Evolutionary conservation across 352 stramenopile genomes (phyloP).

Genomic region (Pythium dissotocum): DNA sequence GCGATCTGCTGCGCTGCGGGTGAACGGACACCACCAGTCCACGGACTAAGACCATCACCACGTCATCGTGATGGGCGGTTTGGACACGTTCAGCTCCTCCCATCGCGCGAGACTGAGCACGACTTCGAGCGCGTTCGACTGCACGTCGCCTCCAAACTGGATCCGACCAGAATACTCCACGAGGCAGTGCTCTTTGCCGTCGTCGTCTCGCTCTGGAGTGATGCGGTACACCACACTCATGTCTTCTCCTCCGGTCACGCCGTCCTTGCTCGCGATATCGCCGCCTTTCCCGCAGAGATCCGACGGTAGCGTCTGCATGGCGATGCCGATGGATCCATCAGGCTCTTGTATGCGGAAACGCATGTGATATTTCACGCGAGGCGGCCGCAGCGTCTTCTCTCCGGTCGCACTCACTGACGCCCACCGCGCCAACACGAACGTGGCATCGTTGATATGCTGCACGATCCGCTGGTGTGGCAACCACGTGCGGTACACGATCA

Average conservation of each 20-base stretch:
- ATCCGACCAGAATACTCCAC: conserved; percentile 42
- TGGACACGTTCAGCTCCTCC: conserved; percentile 49
- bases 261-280: too few relatives aligned
- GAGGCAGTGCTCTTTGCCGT: conserved; percentile 36
- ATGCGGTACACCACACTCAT: conserved; percentile 39
- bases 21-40: too few relatives aligned
- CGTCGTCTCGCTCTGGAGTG: conserved; percentile 23
- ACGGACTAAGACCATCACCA: neutral
- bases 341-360: conserved; percentile 47
- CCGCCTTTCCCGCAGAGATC: conserved; percentile 5
- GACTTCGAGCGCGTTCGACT: conserved; percentile 42
- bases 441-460: conserved; percentile 52
- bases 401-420: conserved; percentile 2
- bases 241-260: conserved; percentile 31
- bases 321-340: conserved; percentile 40
- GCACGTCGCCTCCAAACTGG: conserved; percentile 30
- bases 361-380: conserved; percentile 39
- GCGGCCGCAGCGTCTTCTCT: conserved; percentile 1
- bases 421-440: conserved; percentile 39
- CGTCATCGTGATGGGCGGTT: conserved; percentile 10
- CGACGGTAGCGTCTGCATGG: conserved; percentile 35
- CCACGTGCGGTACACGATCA: conserved; percentile 44
- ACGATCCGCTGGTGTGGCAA: conserved; percentile 23
- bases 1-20: too few relatives aligned
- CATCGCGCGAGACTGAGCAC: conserved; percentile 47